These are phyloP conservation scores for Suillus americanus DNA, from an alignment of 768 basidiomycete species.

Conservation along the genomic window DNA sequence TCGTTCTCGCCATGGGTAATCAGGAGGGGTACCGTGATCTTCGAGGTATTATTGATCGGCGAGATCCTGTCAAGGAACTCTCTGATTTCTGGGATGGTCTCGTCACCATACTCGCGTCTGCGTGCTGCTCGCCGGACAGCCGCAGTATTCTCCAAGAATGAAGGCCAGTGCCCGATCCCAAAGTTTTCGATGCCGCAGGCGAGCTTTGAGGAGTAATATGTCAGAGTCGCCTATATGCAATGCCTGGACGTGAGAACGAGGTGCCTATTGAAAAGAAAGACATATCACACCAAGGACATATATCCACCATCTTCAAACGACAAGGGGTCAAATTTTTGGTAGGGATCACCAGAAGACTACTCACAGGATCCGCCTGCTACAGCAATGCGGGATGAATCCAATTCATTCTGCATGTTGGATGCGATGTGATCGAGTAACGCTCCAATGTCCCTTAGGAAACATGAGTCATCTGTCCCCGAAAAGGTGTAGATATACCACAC, in stretches of 20 bases:
- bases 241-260: neutral
- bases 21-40: conserved; percentile 36
- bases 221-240: conserved; percentile 35
- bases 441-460: conserved; percentile 34
- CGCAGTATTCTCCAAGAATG: conserved; percentile 44
- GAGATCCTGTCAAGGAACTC: conserved; percentile 40
- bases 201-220: conserved; percentile 41
- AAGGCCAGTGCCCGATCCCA: conserved; percentile 39
- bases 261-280: neutral
- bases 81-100: conserved; percentile 35
- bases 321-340: conserved; percentile 4
- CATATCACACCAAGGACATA: conserved; percentile 37
- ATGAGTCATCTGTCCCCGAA: neutral
- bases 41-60: conserved; percentile 37
- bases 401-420: conserved; percentile 30
- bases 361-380: conserved; percentile 43
- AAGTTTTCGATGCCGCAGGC: conserved; percentile 42
- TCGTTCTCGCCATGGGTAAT: conserved; percentile 45
- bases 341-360: conserved; percentile 5
- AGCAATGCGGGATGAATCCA: conserved; percentile 38
- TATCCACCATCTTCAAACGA: conserved; percentile 36
- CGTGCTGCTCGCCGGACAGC: conserved; percentile 33
- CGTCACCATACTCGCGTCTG: conserved; percentile 42
- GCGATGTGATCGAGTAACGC: conserved; percentile 36
- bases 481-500: conserved; percentile 19